Evolutionary conservation across 805 yeast genomes (phyloP).

Genomic region (Pichia insulana): DNA sequence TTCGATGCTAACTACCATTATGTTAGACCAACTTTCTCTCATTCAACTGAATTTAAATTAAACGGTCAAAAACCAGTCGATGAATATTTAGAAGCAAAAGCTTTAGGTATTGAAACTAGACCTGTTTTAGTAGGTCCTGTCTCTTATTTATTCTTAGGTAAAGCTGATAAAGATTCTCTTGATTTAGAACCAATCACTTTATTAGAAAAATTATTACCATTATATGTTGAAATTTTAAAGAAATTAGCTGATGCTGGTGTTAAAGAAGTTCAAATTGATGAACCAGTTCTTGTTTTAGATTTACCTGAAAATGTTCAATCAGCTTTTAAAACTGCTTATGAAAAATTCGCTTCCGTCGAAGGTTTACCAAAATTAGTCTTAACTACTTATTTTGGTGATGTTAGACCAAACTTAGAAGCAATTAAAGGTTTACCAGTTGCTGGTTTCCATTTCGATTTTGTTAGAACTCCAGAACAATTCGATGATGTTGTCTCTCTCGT

Average conservation of each 20-base stretch:
- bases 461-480: slow-evolving; percentile 93
- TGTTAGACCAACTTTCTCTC: slow-evolving; percentile 97
- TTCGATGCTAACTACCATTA: slow-evolving; percentile 99
- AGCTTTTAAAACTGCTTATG: slow-evolving; percentile 85
- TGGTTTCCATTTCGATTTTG: slow-evolving; percentile 95
- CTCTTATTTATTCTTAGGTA: slow-evolving; percentile 90
- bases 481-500: slow-evolving; percentile 68
- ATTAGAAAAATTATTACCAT: slow-evolving; percentile 84
- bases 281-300: slow-evolving; percentile 93
- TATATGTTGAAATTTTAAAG: slow-evolving; percentile 79
- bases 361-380: slow-evolving; percentile 72
- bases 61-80: slow-evolving; percentile 95
- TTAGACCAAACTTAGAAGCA: slow-evolving; percentile 89
- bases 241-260: slow-evolving; percentile 95
- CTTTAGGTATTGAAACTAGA: slow-evolving; percentile 90
- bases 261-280: slow-evolving; percentile 89
- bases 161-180: slow-evolving; percentile 95
- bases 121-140: slow-evolving; percentile 97
- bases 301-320: slow-evolving; percentile 75
- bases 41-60: slow-evolving; percentile 91
- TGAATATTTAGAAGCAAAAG: slow-evolving; percentile 97
- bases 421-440: slow-evolving; percentile 85
- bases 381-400: slow-evolving; percentile 97
- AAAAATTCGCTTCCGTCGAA: slow-evolving; percentile 55
- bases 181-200: slow-evolving; percentile 90